Conservation (phyloP, 2,329 filamentous ascomycete genomes). For the Cercospora berteroae region DNA sequence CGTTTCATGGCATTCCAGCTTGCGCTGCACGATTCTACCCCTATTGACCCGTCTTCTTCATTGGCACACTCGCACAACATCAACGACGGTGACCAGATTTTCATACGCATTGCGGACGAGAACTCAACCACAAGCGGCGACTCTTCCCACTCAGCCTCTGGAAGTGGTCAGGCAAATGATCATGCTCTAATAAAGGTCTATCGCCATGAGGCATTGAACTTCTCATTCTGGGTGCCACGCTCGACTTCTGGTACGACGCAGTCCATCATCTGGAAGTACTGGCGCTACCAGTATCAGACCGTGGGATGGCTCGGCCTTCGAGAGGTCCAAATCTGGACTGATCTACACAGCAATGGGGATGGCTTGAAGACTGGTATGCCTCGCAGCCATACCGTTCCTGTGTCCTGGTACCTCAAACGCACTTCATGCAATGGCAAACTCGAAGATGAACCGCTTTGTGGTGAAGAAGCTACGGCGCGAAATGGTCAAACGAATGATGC, state of each 20-base stretch:
- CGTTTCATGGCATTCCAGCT: conserved; percentile 32
- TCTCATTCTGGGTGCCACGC: conserved; percentile 32
- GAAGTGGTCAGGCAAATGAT: background rate
- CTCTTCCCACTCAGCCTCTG: background rate
- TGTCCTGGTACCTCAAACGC: conserved; percentile 19
- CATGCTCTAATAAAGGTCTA: conserved; percentile 28
- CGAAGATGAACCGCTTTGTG: conserved; percentile 22
- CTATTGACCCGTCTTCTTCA: background rate
- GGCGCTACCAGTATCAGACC: conserved; percentile 21
- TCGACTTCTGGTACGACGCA: conserved; percentile 10
- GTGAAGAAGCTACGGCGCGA: background rate
- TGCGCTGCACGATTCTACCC: conserved; percentile 9
- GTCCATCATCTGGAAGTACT: conserved; percentile 31
- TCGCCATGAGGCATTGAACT: background rate
- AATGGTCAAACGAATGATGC: background rate
- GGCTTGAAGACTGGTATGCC: conserved; percentile 1
- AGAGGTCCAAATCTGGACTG: conserved; percentile 16
- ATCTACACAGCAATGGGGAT: conserved; percentile 20
- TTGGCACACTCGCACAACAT: conserved; percentile 7
- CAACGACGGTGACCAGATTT: conserved; percentile 14
- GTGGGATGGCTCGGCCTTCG: background rate
- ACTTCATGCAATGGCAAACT: conserved; percentile 26
- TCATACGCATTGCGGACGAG: conserved; percentile 23
- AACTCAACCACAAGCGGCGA: background rate
- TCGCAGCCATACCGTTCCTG: background rate